Conservation (phyloP, 179 eudicot genomes). For the Spinacia oleracea region DNA sequence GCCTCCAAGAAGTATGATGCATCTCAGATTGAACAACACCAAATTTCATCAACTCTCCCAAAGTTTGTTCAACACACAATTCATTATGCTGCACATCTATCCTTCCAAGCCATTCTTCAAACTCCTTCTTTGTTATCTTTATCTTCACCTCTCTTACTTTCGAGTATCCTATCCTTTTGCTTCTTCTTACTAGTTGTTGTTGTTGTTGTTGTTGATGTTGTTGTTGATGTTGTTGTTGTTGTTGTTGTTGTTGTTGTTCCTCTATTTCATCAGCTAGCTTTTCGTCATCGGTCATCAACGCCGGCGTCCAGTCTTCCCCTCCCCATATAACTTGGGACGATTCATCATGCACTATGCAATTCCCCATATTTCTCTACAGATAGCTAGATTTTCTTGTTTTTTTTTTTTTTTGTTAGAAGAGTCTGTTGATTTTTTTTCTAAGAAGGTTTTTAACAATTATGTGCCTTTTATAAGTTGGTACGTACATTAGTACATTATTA, state of each 20-base stretch:
- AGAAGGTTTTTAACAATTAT: too few relatives aligned
- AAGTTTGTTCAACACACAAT: constrained; percentile 33
- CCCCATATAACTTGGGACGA: constrained; percentile 45
- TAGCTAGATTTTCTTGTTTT: too few relatives aligned
- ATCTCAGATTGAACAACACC: constrained; percentile 32
- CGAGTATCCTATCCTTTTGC: not conserved
- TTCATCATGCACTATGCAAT: constrained; percentile 46
- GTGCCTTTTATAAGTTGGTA: too few relatives aligned
- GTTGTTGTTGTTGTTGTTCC: constrained; percentile 3
- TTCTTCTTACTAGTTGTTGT: not conserved
- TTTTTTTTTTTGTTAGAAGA: too few relatives aligned
- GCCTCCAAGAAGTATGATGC: constrained; percentile 45
- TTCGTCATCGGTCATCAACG: constrained; percentile 2
- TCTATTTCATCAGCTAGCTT: constrained; percentile 2
- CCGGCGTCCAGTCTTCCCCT: constrained; percentile 49
- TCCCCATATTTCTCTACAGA: constrained; percentile 58
- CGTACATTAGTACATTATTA: not conserved
- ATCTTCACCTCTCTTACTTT: constrained; percentile 42
- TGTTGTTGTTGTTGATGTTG: too few relatives aligned
- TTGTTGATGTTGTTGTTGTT: too few relatives aligned
- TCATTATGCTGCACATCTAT: constrained; percentile 29
- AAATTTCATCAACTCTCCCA: constrained; percentile 37
- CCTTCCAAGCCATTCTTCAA: constrained; percentile 37
- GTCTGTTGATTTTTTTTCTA: too few relatives aligned
- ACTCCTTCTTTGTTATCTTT: constrained; percentile 50